Conservation (phyloP, 176 grass and related monocot species). For the Zizania latifolia region DNA sequence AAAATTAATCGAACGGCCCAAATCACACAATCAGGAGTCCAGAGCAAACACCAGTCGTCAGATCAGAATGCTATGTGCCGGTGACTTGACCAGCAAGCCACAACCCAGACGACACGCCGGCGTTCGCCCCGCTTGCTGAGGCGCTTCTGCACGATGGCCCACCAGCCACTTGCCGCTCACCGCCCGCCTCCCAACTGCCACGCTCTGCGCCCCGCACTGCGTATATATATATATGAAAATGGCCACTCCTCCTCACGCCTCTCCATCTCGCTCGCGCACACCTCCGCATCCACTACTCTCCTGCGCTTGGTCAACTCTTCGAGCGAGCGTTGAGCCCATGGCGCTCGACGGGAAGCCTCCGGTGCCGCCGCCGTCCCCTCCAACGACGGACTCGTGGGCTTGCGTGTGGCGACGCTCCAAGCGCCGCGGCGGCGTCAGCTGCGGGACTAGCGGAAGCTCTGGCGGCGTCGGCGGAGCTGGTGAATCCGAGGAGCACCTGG, state of each 20-base stretch:
- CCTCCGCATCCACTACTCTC: background rate
- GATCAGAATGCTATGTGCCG: too few species aligned
- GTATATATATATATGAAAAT: background rate
- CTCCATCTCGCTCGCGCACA: background rate
- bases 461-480: background rate
- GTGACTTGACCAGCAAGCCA: too few species aligned
- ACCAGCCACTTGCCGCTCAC: background rate
- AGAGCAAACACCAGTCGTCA: too few species aligned
- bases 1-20: too few species aligned
- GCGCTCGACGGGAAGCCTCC: slow-evolving; percentile 34
- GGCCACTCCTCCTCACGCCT: background rate
- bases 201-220: background rate
- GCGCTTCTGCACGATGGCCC: too few species aligned
- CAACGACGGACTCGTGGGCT: slow-evolving; percentile 38
- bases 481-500: slow-evolving; percentile 48
- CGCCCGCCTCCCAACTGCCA: too few species aligned
- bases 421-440: slow-evolving; percentile 32
- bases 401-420: slow-evolving; percentile 32
- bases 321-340: slow-evolving; percentile 10
- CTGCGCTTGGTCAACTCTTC: background rate
- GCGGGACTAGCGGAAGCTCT: background rate
- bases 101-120: too few species aligned
- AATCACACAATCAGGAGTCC: too few species aligned
- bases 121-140: too few species aligned
- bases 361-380: slow-evolving; percentile 24